Evolutionary conservation across 305 asterid genomes (phyloP).

Genomic region (Fraxinus velutina): DNA sequence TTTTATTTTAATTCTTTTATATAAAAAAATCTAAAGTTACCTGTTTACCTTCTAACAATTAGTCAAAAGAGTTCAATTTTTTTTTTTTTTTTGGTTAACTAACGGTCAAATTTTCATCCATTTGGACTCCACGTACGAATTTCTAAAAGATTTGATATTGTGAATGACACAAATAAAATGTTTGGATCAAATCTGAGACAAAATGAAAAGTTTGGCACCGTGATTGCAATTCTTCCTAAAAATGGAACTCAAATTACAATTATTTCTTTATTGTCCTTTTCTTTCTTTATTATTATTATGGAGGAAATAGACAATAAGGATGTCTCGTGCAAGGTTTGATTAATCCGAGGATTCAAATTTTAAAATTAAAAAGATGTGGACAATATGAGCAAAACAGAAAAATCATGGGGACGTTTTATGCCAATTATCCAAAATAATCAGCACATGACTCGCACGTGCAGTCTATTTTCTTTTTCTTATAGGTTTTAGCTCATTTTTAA

Average conservation of each 20-base stretch:
- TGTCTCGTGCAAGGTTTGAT: not conserved
- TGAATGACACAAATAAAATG: not conserved
- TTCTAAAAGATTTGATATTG: too few species aligned
- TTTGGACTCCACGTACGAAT: not conserved
- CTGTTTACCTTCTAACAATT: not conserved
- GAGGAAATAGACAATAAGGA: not conserved
- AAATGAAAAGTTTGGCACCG: not conserved
- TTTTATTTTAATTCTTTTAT: too few species aligned
- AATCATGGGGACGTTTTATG: not conserved
- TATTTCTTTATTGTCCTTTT: too few species aligned
- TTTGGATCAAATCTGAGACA: not conserved
- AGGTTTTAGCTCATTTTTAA: not conserved
- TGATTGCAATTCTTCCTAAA: not conserved
- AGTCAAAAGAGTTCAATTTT: not conserved
- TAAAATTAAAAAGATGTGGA: not conserved
- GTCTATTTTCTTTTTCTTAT: not conserved
- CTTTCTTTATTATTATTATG: not conserved
- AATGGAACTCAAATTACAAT: not conserved
- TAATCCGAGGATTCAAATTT: not conserved
- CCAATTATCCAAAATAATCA: not conserved
- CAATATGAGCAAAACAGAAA: not conserved
- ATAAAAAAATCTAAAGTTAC: too few species aligned
- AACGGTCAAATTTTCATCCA: not conserved
- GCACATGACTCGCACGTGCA: not conserved
- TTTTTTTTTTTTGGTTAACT: not conserved